These are phyloP conservation scores for Anethum foeniculum DNA, from an alignment of 140 eudicot species.

Conservation along the genomic window DNA sequence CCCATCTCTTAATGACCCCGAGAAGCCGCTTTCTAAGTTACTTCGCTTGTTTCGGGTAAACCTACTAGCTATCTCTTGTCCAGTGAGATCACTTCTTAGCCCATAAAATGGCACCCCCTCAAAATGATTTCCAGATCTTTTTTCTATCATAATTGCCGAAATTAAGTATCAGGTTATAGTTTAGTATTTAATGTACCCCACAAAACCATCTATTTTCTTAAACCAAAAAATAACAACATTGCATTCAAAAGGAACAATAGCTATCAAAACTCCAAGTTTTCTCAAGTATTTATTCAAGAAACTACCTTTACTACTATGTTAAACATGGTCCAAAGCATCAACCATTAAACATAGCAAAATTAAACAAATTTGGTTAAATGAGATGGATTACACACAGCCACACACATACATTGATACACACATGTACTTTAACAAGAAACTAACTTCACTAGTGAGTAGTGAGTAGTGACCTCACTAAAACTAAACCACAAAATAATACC, in stretches of 20 bases:
- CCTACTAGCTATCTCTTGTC: conserved; percentile 42
- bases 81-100: conserved; percentile 50
- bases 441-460: conserved; percentile 30
- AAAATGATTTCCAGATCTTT: conserved; percentile 45
- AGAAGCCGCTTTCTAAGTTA: conserved; percentile 51
- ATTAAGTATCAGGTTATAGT: conserved; percentile 23
- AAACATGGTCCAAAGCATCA: conserved; percentile 2
- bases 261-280: neutral
- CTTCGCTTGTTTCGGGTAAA: conserved; percentile 54
- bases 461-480: conserved; percentile 35
- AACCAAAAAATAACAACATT: neutral
- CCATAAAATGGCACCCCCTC: conserved; percentile 80
- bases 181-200: neutral
- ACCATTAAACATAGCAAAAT: neutral
- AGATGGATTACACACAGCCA: neutral
- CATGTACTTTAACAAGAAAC: conserved; percentile 10
- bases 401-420: neutral
- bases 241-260: neutral
- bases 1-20: conserved; percentile 57
- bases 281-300: neutral
- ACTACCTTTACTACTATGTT: neutral
- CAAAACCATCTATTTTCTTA: conserved; percentile 4
- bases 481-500: conserved; percentile 39
- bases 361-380: neutral
- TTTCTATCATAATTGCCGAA: conserved; percentile 49